phyloP scores from a whole-genome alignment of 768 basidiomycete species.

The Symmetrospora coprosmae region DNA sequence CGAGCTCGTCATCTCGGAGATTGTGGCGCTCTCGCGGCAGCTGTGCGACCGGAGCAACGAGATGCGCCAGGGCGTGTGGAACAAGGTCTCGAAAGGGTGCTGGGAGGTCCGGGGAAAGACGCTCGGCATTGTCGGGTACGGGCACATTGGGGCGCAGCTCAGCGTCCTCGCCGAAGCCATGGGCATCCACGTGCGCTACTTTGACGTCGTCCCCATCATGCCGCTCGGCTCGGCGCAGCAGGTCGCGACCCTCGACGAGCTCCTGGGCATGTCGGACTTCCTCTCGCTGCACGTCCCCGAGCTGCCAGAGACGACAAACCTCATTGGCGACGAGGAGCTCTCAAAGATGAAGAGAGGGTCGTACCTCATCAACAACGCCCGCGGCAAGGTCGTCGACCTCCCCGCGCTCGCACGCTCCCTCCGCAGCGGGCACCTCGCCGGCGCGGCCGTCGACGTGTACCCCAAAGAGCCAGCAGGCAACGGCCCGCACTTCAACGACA shows the following conservation, averaged over 20 bases:
- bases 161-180: constrained; percentile 93
- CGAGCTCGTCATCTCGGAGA: constrained; percentile 86
- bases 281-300: constrained; percentile 95
- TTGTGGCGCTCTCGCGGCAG: constrained; percentile 86
- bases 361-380: constrained; percentile 95
- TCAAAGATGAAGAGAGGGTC: constrained; percentile 85
- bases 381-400: constrained; percentile 88
- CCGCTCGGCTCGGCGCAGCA: constrained; percentile 86
- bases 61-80: constrained; percentile 82
- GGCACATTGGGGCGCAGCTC: constrained; percentile 93
- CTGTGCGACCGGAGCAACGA: constrained; percentile 76
- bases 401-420: constrained; percentile 70
- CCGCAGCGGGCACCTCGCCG: constrained; percentile 71
- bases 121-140: constrained; percentile 92
- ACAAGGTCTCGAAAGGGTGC: constrained; percentile 95
- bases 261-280: constrained; percentile 73
- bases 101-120: constrained; percentile 98
- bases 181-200: constrained; percentile 87
- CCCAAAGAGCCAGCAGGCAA: constrained; percentile 85
- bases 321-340: constrained; percentile 67
- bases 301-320: constrained; percentile 82
- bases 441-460: constrained; percentile 87
- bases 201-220: constrained; percentile 94
- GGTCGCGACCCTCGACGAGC: constrained; percentile 58
- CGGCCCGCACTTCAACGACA: constrained; percentile 70